These are phyloP conservation scores for Eucalyptus coolabah DNA, from an alignment of 345 rosid genomes.

Conservation along the genomic window DNA sequence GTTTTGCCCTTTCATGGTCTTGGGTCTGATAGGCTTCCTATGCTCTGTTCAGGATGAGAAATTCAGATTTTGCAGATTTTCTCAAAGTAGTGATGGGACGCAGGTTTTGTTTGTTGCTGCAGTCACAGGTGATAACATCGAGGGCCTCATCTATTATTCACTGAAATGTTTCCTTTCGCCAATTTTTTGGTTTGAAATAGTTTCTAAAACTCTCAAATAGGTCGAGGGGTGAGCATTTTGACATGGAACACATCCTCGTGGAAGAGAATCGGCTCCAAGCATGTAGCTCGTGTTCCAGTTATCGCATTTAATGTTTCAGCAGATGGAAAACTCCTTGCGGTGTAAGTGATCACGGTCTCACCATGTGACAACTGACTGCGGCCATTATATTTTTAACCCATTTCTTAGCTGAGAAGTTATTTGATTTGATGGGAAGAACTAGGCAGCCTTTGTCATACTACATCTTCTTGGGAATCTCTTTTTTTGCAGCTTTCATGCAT, in stretches of 20 bases:
- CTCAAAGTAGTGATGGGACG: conserved; percentile 24
- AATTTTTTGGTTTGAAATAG: neutral
- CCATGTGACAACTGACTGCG: neutral
- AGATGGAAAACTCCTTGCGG: conserved; percentile 71
- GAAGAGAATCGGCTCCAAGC: conserved; percentile 49
- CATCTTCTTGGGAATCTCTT: neutral
- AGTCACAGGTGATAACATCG: conserved; percentile 40
- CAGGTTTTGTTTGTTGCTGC: conserved; percentile 62
- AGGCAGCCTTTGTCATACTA: neutral
- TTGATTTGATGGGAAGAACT: neutral
- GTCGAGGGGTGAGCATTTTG: conserved; percentile 53
- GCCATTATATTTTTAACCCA: neutral
- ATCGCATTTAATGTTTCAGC: conserved; percentile 69
- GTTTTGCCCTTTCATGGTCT: neutral
- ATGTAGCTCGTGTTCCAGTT: conserved; percentile 35
- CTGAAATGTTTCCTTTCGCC: neutral
- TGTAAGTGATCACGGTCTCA: conserved; percentile 19
- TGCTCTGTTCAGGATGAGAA: conserved; percentile 48
- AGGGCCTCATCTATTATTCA: neutral
- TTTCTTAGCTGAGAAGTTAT: neutral
- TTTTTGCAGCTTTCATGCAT: neutral
- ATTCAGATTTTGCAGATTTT: conserved; percentile 76
- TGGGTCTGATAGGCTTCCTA: neutral
- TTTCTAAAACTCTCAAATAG: conserved; percentile 9
- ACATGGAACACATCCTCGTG: conserved; percentile 64